Evolutionary conservation across 2,329 filamentous ascomycete genomes (phyloP), one percentile per base, ranked within the genome.

Genomic region (Pseudogymnoascus pannorum): DNA sequence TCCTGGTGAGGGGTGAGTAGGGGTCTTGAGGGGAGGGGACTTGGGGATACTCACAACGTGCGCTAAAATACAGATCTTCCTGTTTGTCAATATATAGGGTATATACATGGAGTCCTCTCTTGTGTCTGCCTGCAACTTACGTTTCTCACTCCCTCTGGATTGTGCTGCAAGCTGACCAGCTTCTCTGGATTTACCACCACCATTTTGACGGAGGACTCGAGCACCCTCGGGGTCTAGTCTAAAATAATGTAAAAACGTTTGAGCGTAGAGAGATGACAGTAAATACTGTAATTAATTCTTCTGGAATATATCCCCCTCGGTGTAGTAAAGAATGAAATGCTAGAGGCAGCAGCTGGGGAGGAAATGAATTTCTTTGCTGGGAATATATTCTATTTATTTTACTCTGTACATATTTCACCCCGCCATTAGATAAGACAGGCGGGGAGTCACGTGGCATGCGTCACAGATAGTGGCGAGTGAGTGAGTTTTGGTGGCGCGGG

Each of bases 161-260:
- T 88, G 74, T 86, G 85, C 80, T 99, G 94, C 68, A 99, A 86
- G 75, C 87, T 85, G 68, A 94, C 89, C 72, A 99, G 85, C 80
- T 95, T 92, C 68, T 97, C 91, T 66, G 92, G 86, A 66, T 85
- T 88, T 68, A 99, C 91, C 67, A 97, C 87, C 66, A 94, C 93
- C 94, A 99, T 99, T 54, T 61, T 68, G 63, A 57, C 40, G 57
- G 59, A 26, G 48, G 22, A 26, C 14, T 26, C 14, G 8, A 54
- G 12, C 22, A 12, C 38, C 20, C 38, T 40, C 1, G 38, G 20
- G 20, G 38, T 20, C 38, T 20, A 20, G 16, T 40, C 38, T 40
- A 40, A 20, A 40, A 12, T 2, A 3, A 40, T 11, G 6, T 8
- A 40, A 40, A 40, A 40, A 20, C 38, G 38, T 5, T 20, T 12